phyloP scores from a whole-genome alignment of 345 rosid species.

The Melastoma malabathricum region DNA sequence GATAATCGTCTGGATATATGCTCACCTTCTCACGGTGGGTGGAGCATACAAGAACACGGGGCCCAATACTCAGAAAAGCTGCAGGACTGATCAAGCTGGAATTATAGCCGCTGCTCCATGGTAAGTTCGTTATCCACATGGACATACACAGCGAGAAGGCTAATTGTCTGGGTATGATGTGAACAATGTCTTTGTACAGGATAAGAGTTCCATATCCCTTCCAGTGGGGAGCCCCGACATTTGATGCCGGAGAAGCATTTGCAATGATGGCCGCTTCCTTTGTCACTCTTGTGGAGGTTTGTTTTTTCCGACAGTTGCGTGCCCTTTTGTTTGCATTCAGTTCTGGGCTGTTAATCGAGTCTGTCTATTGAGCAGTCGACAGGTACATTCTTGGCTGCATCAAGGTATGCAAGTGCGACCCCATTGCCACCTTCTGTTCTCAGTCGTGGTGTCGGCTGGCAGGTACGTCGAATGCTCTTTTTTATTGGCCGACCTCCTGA shows the following conservation, averaged over 20 bases:
- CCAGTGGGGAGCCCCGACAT: slow-evolving; percentile 98
- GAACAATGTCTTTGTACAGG: slow-evolving; percentile 23
- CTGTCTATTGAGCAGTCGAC: slow-evolving; percentile 49
- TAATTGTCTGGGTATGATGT: no score
- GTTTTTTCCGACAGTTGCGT: not conserved
- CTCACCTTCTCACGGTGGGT: slow-evolving; percentile 83
- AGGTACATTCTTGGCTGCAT: slow-evolving; percentile 69
- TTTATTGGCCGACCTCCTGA: not conserved
- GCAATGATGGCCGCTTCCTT: slow-evolving; percentile 95
- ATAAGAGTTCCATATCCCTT: slow-evolving; percentile 94
- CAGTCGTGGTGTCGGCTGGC: slow-evolving; percentile 98
- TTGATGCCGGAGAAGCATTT: slow-evolving; percentile 92
- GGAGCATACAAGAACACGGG: slow-evolving; percentile 76
- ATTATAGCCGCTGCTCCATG: slow-evolving; percentile 80
- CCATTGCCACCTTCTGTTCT: slow-evolving; percentile 87
- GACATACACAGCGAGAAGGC: no score
- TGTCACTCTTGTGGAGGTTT: slow-evolving; percentile 84
- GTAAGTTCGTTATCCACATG: slow-evolving; percentile 21
- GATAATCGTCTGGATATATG: slow-evolving; percentile 78
- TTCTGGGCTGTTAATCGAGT: not conserved
- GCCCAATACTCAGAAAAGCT: slow-evolving; percentile 53
- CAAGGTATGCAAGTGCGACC: slow-evolving; percentile 88
- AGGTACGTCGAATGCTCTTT: slow-evolving; percentile 30
- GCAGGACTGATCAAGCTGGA: slow-evolving; percentile 85
- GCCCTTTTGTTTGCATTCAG: not conserved